Conservation (phyloP, 805 yeast genomes). For the Geotrichum ghanense region DNA sequence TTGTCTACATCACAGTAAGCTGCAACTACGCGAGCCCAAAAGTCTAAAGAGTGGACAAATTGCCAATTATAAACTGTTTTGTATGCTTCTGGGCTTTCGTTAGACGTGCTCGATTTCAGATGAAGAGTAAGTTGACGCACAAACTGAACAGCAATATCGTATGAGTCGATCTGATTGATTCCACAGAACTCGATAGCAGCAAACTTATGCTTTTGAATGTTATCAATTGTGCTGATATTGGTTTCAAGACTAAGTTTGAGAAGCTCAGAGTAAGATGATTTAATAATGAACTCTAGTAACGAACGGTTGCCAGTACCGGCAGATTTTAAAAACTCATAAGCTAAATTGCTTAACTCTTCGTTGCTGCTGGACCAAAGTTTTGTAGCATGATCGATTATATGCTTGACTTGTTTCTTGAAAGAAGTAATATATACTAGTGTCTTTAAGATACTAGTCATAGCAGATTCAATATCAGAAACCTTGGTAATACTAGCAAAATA, state of each 20-base stretch:
- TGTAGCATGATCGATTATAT: slow-evolving; percentile 53
- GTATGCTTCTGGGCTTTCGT: slow-evolving; percentile 49
- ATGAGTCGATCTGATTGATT: slow-evolving; percentile 60
- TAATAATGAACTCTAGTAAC: slow-evolving; percentile 57
- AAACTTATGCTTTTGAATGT: slow-evolving; percentile 65
- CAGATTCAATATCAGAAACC: slow-evolving; percentile 67
- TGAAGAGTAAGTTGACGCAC: slow-evolving; percentile 91
- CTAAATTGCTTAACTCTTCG: slow-evolving; percentile 71
- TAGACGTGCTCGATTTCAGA: slow-evolving; percentile 68
- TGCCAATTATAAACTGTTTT: slow-evolving; percentile 95
- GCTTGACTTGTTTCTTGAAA: slow-evolving; percentile 66
- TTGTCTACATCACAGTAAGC: background rate
- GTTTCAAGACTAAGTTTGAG: slow-evolving; percentile 75
- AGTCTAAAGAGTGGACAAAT: slow-evolving; percentile 86
- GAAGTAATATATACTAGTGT: slow-evolving; percentile 73
- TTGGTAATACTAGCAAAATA: slow-evolving; percentile 65
- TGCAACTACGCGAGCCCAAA: slow-evolving; percentile 81
- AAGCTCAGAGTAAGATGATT: slow-evolving; percentile 62
- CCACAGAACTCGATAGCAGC: slow-evolving; percentile 73
- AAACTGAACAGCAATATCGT: slow-evolving; percentile 85
- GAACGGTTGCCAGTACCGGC: slow-evolving; percentile 60
- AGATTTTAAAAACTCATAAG: slow-evolving; percentile 76
- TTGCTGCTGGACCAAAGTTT: slow-evolving; percentile 62
- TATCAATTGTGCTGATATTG: slow-evolving; percentile 69
- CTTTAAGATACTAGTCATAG: slow-evolving; percentile 68